A percentile compares a stretch with the other conserved stretches of the same genome.
These are phyloP conservation scores for Adansonia rubrostipa DNA, from an alignment of 441 rosid genomes.

Conservation along the genomic window DNA sequence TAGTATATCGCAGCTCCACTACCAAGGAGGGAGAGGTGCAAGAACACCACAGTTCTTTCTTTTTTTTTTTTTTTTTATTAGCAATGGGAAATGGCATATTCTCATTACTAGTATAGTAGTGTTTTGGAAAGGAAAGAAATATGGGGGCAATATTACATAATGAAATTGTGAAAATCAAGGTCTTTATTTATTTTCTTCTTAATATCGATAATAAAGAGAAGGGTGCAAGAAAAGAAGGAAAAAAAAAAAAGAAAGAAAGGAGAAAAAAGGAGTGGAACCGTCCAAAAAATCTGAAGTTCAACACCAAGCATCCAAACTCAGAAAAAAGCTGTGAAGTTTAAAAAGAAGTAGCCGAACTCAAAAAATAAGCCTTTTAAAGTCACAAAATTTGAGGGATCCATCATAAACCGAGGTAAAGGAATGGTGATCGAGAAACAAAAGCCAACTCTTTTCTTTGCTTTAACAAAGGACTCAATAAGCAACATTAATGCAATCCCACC, in stretches of 20 bases:
- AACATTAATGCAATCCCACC: not conserved
- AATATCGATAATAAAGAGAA: not conserved
- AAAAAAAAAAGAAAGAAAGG: not conserved
- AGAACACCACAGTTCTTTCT: slow-evolving; percentile 28
- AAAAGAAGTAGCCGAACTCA: slow-evolving; percentile 39
- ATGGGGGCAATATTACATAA: slow-evolving; percentile 12
- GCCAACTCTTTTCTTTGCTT: not conserved
- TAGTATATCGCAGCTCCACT: slow-evolving; percentile 38
- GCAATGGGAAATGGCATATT: slow-evolving; percentile 43
- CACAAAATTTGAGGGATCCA: slow-evolving; percentile 10
- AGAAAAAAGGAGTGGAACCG: slow-evolving; percentile 39
- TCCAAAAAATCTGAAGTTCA: slow-evolving; percentile 55
- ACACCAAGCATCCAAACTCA: slow-evolving; percentile 48
- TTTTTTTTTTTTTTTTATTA: not conserved
- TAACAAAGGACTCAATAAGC: not conserved
- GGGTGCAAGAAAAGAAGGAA: not conserved
- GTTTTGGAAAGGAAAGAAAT: not conserved
- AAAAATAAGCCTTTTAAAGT: slow-evolving; percentile 12
- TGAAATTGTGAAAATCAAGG: slow-evolving; percentile 25
- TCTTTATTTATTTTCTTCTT: not conserved
- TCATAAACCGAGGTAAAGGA: slow-evolving; percentile 3
- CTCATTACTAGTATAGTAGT: not conserved
- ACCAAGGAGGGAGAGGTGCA: slow-evolving; percentile 35
- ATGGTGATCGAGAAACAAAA: not conserved
- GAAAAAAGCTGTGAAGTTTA: slow-evolving; percentile 41